These are phyloP conservation scores for Capsicum chinense DNA, from an alignment of 257 asterid species.

Conservation along the genomic window DNA sequence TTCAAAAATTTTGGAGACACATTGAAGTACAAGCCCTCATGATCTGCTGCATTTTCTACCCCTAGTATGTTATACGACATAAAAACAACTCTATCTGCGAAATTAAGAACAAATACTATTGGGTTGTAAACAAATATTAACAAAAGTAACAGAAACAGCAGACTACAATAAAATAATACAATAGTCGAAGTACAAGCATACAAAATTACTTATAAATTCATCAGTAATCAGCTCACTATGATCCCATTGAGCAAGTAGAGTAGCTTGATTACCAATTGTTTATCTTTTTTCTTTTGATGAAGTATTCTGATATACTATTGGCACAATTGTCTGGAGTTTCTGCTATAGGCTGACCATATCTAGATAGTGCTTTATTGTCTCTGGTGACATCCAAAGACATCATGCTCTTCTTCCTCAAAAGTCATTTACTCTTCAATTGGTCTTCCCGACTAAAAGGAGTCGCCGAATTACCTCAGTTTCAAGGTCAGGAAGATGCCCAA, in stretches of 20 bases:
- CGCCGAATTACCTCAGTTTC: too few species aligned
- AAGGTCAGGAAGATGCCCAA: too few species aligned
- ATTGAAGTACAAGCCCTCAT: conserved; percentile 61
- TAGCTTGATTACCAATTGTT: neutral
- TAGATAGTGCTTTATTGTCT: too few species aligned
- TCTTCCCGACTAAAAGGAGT: too few species aligned
- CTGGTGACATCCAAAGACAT: too few species aligned
- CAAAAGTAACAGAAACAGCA: too few species aligned
- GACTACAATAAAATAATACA: too few species aligned
- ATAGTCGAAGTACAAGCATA: too few species aligned
- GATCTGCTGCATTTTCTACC: conserved; percentile 65
- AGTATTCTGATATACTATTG: conserved; percentile 54
- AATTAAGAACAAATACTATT: neutral
- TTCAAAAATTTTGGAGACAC: conserved; percentile 57
- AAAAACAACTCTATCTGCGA: conserved; percentile 65
- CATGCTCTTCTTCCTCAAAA: too few species aligned
- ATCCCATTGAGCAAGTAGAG: conserved; percentile 61
- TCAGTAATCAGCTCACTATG: neutral
- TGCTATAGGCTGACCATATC: too few species aligned
- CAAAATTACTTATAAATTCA: neutral
- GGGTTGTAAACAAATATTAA: too few species aligned
- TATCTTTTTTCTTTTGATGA: neutral
- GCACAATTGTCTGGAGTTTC: conserved; percentile 44
- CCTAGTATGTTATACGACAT: conserved; percentile 84
- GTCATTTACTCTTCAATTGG: too few species aligned